Conservation (phyloP, 257 asterid genomes). For the Fraxinus pennsylvanica region DNA sequence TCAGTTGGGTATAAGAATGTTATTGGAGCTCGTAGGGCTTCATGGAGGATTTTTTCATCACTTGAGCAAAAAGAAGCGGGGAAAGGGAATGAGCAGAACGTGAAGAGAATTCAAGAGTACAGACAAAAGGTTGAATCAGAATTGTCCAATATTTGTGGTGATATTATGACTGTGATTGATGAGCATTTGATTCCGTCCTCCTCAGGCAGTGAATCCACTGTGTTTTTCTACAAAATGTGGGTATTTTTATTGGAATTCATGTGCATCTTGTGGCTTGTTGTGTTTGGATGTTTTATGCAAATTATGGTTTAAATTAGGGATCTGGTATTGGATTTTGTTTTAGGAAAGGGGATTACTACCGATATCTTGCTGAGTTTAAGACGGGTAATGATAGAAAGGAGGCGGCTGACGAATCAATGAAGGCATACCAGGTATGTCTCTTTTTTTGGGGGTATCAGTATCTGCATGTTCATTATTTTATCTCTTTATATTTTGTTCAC, state of each 20-base stretch:
- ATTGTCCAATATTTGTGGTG: conserved; percentile 24
- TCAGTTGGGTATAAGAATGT: conserved; percentile 32
- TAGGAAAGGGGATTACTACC: conserved; percentile 53
- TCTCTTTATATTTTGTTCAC: background rate
- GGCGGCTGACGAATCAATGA: conserved; percentile 12
- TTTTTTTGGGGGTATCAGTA: background rate
- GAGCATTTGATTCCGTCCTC: conserved; percentile 29
- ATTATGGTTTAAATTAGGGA: background rate
- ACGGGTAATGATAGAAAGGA: conserved; percentile 18
- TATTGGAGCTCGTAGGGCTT: conserved; percentile 29
- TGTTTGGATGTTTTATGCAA: background rate
- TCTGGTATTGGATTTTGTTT: conserved; percentile 15
- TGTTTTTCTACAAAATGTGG: conserved; percentile 31
- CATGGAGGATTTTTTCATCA: conserved; percentile 30
- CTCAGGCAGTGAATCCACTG: conserved; percentile 24
- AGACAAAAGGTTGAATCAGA: conserved; percentile 25
- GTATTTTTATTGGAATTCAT: background rate
- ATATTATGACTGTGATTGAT: conserved; percentile 27
- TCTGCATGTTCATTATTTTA: background rate
- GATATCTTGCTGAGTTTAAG: conserved; percentile 23
- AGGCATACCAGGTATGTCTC: conserved; percentile 15
- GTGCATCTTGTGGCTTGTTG: background rate
- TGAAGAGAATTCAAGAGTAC: conserved; percentile 26
- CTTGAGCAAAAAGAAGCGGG: conserved; percentile 30
- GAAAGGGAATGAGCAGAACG: conserved; percentile 31